phyloP scores from a whole-genome alignment of 2,329 filamentous ascomycete species.

The Salinomyces thailandicus region DNA sequence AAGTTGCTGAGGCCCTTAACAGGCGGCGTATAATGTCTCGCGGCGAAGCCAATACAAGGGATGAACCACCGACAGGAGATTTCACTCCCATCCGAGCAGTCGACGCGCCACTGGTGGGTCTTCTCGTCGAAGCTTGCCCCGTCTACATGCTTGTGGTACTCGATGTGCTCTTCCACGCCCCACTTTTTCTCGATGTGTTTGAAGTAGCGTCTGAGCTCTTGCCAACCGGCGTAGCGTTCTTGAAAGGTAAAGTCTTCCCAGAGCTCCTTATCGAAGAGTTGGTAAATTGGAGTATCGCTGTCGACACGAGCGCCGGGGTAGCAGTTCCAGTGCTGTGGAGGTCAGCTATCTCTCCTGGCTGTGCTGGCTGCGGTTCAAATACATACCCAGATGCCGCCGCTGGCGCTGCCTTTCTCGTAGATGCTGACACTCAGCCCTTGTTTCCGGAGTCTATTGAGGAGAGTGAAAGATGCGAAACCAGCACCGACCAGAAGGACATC shows the following conservation, averaged over 20 bases:
- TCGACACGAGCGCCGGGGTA: constrained; percentile 37
- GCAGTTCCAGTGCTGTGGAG: constrained; percentile 3
- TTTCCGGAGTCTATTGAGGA: constrained; percentile 24
- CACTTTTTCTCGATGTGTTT: constrained; percentile 48
- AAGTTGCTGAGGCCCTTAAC: constrained; percentile 51
- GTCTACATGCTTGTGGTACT: constrained; percentile 47
- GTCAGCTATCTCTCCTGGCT: too few relatives aligned
- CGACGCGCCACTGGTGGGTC: constrained; percentile 40
- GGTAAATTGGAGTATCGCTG: constrained; percentile 26
- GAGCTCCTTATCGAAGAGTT: constrained; percentile 20
- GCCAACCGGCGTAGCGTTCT: constrained; percentile 21
- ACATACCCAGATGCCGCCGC: constrained; percentile 27
- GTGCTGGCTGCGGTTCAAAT: constrained; percentile 7
- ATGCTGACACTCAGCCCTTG: constrained; percentile 24
- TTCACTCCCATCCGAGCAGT: constrained; percentile 42
- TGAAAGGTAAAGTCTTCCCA: constrained; percentile 45
- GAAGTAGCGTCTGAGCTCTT: constrained; percentile 49
- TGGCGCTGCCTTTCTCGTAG: constrained; percentile 26
- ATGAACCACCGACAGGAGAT: constrained; percentile 44
- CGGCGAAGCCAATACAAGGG: constrained; percentile 47
- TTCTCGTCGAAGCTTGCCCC: constrained; percentile 43
- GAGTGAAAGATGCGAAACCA: constrained; percentile 9
- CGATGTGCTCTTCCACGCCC: constrained; percentile 44
- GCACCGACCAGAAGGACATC: constrained; percentile 12
- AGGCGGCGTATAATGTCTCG: constrained; percentile 49